Evolutionary conservation across 345 rosid species (phyloP).

Genomic region (Abelmoschus esculentus): DNA sequence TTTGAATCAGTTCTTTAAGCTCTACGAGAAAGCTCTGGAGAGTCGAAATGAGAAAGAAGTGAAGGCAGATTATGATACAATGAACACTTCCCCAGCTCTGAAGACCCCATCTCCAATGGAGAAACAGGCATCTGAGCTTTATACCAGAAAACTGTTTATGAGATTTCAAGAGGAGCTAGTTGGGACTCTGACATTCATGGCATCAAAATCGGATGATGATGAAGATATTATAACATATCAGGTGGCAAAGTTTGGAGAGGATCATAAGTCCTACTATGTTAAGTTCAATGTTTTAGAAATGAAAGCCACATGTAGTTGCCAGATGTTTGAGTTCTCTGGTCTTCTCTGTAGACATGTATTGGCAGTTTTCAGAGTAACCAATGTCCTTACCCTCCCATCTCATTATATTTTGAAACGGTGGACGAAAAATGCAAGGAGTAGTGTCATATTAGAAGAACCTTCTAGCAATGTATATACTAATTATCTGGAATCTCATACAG

Average conservation of each 20-base stretch:
- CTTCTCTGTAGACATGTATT: conserved; percentile 55
- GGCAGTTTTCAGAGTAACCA: conserved; percentile 57
- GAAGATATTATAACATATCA: conserved; percentile 34
- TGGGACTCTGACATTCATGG: conserved; percentile 44
- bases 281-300: conserved; percentile 49
- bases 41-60: conserved; percentile 44
- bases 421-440: conserved; percentile 58
- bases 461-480: conserved; percentile 27
- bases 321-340: conserved; percentile 65
- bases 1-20: conserved; percentile 41
- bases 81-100: conserved; percentile 33
- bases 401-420: conserved; percentile 49
- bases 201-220: conserved; percentile 33
- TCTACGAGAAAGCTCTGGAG: conserved; percentile 40
- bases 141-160: conserved; percentile 32
- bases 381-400: conserved; percentile 60
- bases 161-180: conserved; percentile 49
- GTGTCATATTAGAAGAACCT: conserved; percentile 40
- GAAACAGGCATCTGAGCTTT: conserved; percentile 41
- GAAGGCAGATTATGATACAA: conserved; percentile 40
- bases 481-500: conserved; percentile 52
- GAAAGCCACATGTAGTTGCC: conserved; percentile 61
- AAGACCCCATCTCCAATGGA: conserved; percentile 50
- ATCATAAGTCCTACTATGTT: conserved; percentile 40
- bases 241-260: conserved; percentile 58